Percentiles rank a stretch among this genome's conserved stretches.
phyloP scores from a whole-genome alignment of 176 grass and related monocot species.

The Areca catechu region DNA sequence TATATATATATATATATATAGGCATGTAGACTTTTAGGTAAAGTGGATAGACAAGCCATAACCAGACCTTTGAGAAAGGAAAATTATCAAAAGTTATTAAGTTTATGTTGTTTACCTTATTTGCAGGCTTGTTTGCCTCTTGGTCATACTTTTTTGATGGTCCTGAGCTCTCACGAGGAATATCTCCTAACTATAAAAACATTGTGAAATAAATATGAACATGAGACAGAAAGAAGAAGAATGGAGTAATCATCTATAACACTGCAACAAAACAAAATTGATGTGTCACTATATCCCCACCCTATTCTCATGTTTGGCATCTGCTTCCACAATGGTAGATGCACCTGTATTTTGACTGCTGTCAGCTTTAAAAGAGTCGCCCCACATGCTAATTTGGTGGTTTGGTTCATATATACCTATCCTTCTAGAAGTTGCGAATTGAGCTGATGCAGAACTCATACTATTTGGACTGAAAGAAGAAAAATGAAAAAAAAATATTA shows the following conservation, averaged over 20 bases:
- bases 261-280: too few species aligned
- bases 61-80: too few species aligned
- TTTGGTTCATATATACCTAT: slow-evolving; percentile 59
- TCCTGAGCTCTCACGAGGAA: slow-evolving; percentile 1
- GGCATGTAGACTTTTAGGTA: too few species aligned
- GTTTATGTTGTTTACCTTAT: slow-evolving; percentile 11
- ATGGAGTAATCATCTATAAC: slow-evolving; percentile 7
- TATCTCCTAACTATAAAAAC: slow-evolving; percentile 14
- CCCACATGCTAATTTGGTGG: slow-evolving; percentile 52
- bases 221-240: background rate
- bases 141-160: slow-evolving; percentile 17
- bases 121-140: slow-evolving; percentile 16
- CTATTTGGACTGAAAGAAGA: slow-evolving; percentile 36
- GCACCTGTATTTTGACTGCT: slow-evolving; percentile 60
- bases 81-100: too few species aligned
- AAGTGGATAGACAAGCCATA: too few species aligned
- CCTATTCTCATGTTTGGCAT: slow-evolving; percentile 39
- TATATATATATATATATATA: too few species aligned
- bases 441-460: slow-evolving; percentile 65
- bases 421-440: slow-evolving; percentile 41
- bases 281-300: slow-evolving; percentile 19
- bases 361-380: slow-evolving; percentile 51
- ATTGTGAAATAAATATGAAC: slow-evolving; percentile 14
- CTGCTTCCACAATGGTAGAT: slow-evolving; percentile 49
- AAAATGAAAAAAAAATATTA: background rate